A percentile compares a stretch with the other conserved stretches of the same genome.
These are phyloP conservation scores for Brassica nigra DNA, from an alignment of 345 rosid genomes.

Conservation along the genomic window DNA sequence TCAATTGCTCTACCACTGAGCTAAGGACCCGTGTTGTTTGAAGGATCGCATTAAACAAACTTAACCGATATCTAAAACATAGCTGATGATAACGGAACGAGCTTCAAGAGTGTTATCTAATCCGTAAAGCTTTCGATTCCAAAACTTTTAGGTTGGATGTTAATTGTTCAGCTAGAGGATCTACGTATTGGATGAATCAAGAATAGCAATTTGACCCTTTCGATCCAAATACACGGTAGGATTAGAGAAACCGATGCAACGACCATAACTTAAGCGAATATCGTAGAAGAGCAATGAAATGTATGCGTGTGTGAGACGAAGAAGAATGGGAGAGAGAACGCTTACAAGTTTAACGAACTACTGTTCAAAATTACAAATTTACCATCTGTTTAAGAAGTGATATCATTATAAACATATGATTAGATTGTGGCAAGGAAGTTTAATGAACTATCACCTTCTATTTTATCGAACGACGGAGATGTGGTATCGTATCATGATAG, in stretches of 20 bases:
- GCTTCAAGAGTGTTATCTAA: neutral
- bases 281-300: neutral
- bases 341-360: conserved; percentile 26
- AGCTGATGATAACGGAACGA: neutral
- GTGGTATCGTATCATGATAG: neutral
- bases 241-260: conserved; percentile 8
- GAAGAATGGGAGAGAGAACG: conserved; percentile 25
- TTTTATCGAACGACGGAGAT: neutral
- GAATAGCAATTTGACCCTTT: neutral
- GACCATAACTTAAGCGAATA: neutral
- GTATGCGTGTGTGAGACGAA: neutral
- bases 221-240: conserved; percentile 15
- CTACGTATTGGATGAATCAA: neutral
- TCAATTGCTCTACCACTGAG: conserved; percentile 84
- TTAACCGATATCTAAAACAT: too few relatives aligned
- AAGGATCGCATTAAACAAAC: too few relatives aligned
- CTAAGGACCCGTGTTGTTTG: conserved; percentile 45
- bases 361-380: neutral
- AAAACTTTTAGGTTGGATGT: neutral
- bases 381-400: neutral
- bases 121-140: neutral
- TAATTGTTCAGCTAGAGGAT: neutral
- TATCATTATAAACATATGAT: neutral
- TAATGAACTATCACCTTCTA: neutral
- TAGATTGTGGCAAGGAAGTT: neutral